Evolutionary conservation across 2,329 filamentous ascomycete species (phyloP).

Genomic region (Beauveria pseudobassiana): DNA sequence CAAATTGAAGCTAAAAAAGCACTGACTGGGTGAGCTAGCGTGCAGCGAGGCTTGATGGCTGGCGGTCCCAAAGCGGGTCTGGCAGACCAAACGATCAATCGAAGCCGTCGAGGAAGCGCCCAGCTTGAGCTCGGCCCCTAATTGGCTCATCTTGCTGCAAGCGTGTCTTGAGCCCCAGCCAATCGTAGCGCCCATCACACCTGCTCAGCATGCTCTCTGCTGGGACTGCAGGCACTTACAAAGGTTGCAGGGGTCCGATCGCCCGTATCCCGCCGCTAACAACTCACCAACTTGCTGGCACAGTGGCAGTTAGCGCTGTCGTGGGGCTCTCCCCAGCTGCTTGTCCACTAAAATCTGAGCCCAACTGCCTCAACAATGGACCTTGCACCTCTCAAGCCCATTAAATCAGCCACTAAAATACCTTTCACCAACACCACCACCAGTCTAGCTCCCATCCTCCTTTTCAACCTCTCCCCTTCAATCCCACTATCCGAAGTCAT

Average conservation of each 20-base stretch:
- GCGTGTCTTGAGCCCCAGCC: not conserved
- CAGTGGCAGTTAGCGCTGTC: not conserved
- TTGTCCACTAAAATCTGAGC: not conserved
- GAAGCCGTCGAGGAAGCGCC: constrained; percentile 16
- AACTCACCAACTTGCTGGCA: not conserved
- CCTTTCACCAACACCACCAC: not conserved
- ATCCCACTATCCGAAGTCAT: not conserved
- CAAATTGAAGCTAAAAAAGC: not conserved
- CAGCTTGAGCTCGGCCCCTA: not conserved
- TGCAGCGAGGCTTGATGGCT: constrained; percentile 7
- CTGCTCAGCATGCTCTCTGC: not conserved
- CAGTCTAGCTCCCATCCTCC: not conserved
- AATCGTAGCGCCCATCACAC: constrained; percentile 8
- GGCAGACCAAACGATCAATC: constrained; percentile 4
- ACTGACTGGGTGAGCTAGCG: not conserved
- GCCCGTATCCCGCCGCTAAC: constrained; percentile 10
- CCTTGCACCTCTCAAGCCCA: not conserved
- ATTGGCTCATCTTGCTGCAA: constrained; percentile 7
- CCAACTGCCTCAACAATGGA: not conserved
- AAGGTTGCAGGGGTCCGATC: constrained; percentile 10
- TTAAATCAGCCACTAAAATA: not conserved
- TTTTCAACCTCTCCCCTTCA: not conserved
- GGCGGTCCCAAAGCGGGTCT: constrained; percentile 4
- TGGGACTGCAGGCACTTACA: not conserved
- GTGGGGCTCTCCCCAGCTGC: not conserved